Evolutionary conservation across 2,329 filamentous ascomycete species (phyloP).

Genomic region (Fusarium miscanthi): DNA sequence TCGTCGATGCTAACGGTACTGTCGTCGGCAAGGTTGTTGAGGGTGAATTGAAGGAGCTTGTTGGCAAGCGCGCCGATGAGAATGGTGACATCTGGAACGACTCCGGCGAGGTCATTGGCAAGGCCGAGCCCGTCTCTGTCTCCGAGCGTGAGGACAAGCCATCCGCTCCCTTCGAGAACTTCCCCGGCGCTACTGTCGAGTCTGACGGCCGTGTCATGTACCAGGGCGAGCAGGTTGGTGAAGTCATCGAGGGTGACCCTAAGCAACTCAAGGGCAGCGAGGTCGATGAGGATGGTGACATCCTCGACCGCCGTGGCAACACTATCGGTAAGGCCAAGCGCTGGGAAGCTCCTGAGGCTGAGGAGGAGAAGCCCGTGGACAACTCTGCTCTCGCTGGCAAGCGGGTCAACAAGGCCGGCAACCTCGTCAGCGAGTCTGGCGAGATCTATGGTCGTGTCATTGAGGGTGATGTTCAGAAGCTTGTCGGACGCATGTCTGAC

Average conservation of each 20-base stretch:
- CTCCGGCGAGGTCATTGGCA: constrained; percentile 73
- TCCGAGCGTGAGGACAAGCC: constrained; percentile 63
- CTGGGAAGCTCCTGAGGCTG: constrained; percentile 65
- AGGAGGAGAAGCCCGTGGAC: constrained; percentile 66
- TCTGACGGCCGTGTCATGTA: constrained; percentile 63
- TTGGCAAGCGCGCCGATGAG: constrained; percentile 72
- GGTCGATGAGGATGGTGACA: constrained; percentile 76
- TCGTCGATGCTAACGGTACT: constrained; percentile 64
- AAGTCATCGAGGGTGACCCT: constrained; percentile 71
- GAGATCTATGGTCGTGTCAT: constrained; percentile 72
- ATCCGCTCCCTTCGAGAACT: constrained; percentile 67
- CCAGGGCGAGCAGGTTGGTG: constrained; percentile 67
- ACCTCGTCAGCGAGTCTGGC: constrained; percentile 66
- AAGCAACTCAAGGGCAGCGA: constrained; percentile 72
- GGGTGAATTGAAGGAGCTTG: constrained; percentile 71
- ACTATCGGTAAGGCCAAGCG: constrained; percentile 74
- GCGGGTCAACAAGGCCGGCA: constrained; percentile 77
- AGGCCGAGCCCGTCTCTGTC: constrained; percentile 68
- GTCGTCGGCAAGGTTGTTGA: constrained; percentile 71
- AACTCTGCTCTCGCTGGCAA: constrained; percentile 75
- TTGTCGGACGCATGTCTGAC: constrained; percentile 76
- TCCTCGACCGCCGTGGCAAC: constrained; percentile 75
- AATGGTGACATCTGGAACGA: constrained; percentile 79
- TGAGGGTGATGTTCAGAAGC: constrained; percentile 72
- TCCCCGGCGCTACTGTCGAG: constrained; percentile 65